Base-by-base conservation (phyloP, 2,329 filamentous ascomycete species). In the Aphanoascus verrucosus region DNA sequence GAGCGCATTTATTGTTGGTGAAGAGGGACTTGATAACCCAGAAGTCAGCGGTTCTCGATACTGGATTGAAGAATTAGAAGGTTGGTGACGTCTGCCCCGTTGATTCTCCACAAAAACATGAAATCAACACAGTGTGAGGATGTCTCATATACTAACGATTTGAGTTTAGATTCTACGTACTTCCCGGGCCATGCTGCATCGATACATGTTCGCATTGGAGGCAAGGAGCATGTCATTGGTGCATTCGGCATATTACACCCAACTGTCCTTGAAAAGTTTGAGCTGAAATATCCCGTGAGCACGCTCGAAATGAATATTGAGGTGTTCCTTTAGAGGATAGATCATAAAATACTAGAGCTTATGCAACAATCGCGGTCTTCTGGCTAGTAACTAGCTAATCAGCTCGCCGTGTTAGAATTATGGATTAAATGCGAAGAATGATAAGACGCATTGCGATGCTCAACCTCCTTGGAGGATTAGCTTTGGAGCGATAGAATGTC, bases 231-330 rank as follows among this genome's bases (percentile, higher is more conserved):
- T 56, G 79, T 84, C 50, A 86, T 98, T 63, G 93, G 93, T 64
- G 83, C 87, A 68, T 93, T 98, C 66, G 93, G 93, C 63, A 91
- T 98, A 61, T 72, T 98, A 66, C 91, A 98, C 71, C 94, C 93
- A 42, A 85, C 82, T 5, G 93, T 97, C 59, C 75, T 97, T 64
- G 88, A 95, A 68, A 93, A 94, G 64, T 96, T 93, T 71, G 90
- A 94, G 63, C 77, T 96, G 65, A 88, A 81, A 79, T 88, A 90
- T 76, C 91, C 93, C 41, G 89, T 94, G 63, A 96, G 89, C 73
- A 89, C 88, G 42, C 73, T 98, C 61, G 93, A 98, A 76, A 80
- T 98, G 67, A 95, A 97, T 71, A 80, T 97, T 32, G 91, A 97
- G 72, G 81, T 86, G 60, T 94, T 98, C 78, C 76, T 96, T 73